Conservation (phyloP, 495 filamentous ascomycete species). For the Hypoxylon rickii region DNA sequence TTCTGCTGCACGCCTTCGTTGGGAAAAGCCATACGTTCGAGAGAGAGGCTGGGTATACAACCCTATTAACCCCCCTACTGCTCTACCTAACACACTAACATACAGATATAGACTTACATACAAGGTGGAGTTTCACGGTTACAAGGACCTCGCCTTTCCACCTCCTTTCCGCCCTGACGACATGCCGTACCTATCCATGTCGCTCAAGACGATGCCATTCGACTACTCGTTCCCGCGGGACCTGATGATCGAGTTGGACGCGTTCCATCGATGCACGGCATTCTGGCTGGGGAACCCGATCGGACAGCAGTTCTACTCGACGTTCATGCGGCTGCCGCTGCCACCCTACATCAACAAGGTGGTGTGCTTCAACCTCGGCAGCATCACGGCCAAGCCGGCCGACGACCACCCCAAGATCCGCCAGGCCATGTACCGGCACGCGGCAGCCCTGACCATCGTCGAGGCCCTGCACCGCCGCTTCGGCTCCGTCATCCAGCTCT, state of each 20-base stretch:
- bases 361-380: constrained; percentile 29
- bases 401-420: background rate
- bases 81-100: background rate
- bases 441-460: constrained; percentile 2
- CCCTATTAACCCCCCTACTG: background rate
- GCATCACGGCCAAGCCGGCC: constrained; percentile 1
- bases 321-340: constrained; percentile 20
- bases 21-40: background rate
- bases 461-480: constrained; percentile 17
- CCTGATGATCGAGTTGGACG: background rate
- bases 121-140: constrained; percentile 20
- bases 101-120: constrained; percentile 1
- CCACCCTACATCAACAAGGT: constrained; percentile 22
- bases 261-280: background rate
- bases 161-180: background rate
- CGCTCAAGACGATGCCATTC: constrained; percentile 1
- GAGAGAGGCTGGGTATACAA: constrained; percentile 1
- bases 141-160: constrained; percentile 15
- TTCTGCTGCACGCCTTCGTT: constrained; percentile 1
- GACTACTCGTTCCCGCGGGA: background rate
- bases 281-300: constrained; percentile 6
- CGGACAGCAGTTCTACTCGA: constrained; percentile 12
- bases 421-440: constrained; percentile 12
- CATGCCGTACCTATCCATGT: constrained; percentile 13
- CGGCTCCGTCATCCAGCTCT: constrained; percentile 2